Evolutionary conservation across 2,329 filamentous ascomycete species (phyloP), one percentile per base, ranked within the genome.

Genomic region (Fusarium tjaetaba): DNA sequence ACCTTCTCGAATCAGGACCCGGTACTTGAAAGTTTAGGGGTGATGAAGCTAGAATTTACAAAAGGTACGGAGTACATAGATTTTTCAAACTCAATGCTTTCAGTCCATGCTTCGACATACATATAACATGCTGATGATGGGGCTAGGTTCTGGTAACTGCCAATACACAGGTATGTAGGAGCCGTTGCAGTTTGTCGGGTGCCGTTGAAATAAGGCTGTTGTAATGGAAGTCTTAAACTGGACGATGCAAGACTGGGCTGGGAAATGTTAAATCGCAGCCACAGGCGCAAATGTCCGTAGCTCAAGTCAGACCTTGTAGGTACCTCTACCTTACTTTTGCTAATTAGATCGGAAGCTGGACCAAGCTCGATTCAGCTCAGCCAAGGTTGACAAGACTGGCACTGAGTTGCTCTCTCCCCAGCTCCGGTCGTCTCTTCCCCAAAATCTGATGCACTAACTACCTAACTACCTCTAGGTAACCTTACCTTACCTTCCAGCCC

Each of bases 181-280:
- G 22, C 26, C 24, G 15, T 18, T 28, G 20, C 26, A 62, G 41
- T 58, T 58, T 24, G 30, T 55, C 39, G 42, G 22, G 48, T 58
- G 68, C 65, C n/a, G 59, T 72, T 64, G 65, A 70, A 72, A 71
- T 68, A 74, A 64, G 72, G 58, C 61, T 63, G 41, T 55, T 43
- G 30, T 34, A 45, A 28, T 28, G 28, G 28, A 59, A 64, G 53
- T 68, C 46, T 66, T 51, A 67, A 57, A 58, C 39, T 63, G 45
- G 34, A 34, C 32, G 28, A 42, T 53, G 51, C 41, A 59, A 46
- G 60, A 28, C 22, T 32, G 26, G 26, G 39, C 36, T 39, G 22
- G 57, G 36, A 45, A 28, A 68, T 39, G 28, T 28, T 28, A 68
- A 59, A 60, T 24, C 26, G 39, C 46, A 59, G 46, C 39, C 51